Conservation (phyloP, 371 early-diverging fungal genomes). For the Neoconidiobolus thromboides region DNA sequence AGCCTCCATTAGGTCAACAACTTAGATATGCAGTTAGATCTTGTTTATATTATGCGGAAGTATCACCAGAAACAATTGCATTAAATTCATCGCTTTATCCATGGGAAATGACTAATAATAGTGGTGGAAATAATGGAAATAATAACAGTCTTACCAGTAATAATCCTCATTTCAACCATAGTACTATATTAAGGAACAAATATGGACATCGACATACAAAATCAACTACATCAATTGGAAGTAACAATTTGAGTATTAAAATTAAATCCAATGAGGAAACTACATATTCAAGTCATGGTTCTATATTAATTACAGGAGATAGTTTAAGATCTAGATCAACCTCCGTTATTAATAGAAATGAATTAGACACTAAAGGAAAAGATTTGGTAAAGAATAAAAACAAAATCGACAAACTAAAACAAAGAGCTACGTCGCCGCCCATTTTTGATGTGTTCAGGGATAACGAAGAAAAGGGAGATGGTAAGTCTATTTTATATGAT, state of each 20-base stretch:
- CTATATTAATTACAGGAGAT: not conserved
- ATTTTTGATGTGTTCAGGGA: too few relatives aligned
- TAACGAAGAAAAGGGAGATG: too few relatives aligned
- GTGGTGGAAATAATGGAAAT: not conserved
- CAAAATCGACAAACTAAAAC: too few relatives aligned
- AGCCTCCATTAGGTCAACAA: constrained; percentile 19
- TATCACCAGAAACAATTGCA: constrained; percentile 20
- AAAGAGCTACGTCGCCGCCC: too few relatives aligned
- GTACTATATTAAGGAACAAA: not conserved
- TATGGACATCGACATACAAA: constrained; percentile 3
- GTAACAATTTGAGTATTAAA: not conserved
- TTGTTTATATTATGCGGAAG: constrained; percentile 17
- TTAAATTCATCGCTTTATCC: constrained; percentile 8
- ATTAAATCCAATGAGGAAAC: not conserved
- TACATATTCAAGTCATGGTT: constrained; percentile 1
- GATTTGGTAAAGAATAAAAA: too few relatives aligned
- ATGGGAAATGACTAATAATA: not conserved
- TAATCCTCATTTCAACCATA: not conserved
- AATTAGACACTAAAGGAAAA: too few relatives aligned
- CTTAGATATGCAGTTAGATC: constrained; percentile 23
- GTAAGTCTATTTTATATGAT: too few relatives aligned
- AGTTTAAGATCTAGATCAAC: not conserved
- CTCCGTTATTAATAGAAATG: too few relatives aligned
- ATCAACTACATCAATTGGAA: not conserved
- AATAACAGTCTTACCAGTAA: not conserved